Conservation (phyloP, 225 moss, liverwort and hornwort genomes). For the Ulota crispa region DNA sequence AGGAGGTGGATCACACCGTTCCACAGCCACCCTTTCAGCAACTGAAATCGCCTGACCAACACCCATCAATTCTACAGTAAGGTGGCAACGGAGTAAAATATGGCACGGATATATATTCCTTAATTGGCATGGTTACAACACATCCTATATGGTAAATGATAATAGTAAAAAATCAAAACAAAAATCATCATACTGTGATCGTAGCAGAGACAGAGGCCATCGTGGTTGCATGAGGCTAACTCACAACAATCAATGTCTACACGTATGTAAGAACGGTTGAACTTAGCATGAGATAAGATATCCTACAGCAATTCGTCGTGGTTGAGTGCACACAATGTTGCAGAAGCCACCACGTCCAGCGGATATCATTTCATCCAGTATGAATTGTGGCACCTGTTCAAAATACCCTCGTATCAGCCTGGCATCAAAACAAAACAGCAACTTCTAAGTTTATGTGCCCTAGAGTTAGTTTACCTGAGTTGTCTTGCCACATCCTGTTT, state of each 20-base stretch:
- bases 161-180: constrained; percentile 2
- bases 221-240: background rate
- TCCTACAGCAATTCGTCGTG: constrained; percentile 93
- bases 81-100: constrained; percentile 17
- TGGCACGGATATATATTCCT: background rate
- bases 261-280: background rate
- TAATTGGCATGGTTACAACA: constrained; percentile 5
- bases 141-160: background rate
- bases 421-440: constrained; percentile 13
- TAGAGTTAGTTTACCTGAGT: constrained; percentile 65
- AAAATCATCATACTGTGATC: background rate
- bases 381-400: constrained; percentile 88
- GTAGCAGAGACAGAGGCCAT: constrained; percentile 2
- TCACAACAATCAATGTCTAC: background rate
- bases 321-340: constrained; percentile 98
- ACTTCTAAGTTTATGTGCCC: constrained; percentile 7
- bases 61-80: constrained; percentile 27
- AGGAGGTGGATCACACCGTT: constrained; percentile 91
- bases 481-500: constrained; percentile 99
- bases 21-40: constrained; percentile 95
- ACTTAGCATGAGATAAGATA: constrained; percentile 11
- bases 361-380: constrained; percentile 93
- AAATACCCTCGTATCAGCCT: constrained; percentile 28
- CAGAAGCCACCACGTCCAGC: constrained; percentile 82
- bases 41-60: constrained; percentile 89